phyloP scores from a whole-genome alignment of 2,329 filamentous ascomycete species.

The Lizonia empirigonia region DNA sequence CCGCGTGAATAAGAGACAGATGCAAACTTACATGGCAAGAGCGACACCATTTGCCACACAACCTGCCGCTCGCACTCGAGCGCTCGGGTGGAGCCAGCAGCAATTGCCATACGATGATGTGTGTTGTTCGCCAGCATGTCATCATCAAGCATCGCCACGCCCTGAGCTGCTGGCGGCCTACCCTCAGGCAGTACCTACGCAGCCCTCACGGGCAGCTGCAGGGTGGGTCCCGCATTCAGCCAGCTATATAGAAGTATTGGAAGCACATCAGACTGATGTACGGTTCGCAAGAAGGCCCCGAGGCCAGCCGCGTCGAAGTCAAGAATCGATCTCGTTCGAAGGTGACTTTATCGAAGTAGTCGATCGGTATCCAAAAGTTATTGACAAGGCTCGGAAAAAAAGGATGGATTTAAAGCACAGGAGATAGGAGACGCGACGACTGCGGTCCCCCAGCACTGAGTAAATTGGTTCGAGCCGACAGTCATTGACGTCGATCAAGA shows the following conservation, averaged over 20 bases:
- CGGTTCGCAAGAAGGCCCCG: too few relatives aligned
- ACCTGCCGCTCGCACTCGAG: background rate
- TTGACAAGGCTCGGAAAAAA: slow-evolving; percentile 19
- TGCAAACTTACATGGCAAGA: background rate
- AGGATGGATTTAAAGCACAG: too few relatives aligned
- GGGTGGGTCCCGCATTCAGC: background rate
- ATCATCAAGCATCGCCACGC: background rate
- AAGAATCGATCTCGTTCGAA: background rate
- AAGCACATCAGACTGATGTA: too few relatives aligned
- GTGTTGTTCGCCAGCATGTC: background rate
- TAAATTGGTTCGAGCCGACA: too few relatives aligned
- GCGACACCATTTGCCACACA: background rate
- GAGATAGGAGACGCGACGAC: too few relatives aligned
- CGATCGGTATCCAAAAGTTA: slow-evolving; percentile 27
- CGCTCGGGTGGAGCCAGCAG: background rate
- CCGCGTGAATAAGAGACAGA: background rate
- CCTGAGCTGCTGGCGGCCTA: background rate
- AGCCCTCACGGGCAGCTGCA: background rate
- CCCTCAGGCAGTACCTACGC: too few relatives aligned
- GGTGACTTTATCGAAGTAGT: slow-evolving; percentile 31
- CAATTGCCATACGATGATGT: background rate
- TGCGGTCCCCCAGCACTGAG: too few relatives aligned
- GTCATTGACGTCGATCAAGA: too few relatives aligned
- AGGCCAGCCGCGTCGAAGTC: too few relatives aligned
- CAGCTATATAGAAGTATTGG: background rate